Evolutionary conservation across 768 basidiomycete genomes (phyloP).

Genomic region (Mycena kentingensis): DNA sequence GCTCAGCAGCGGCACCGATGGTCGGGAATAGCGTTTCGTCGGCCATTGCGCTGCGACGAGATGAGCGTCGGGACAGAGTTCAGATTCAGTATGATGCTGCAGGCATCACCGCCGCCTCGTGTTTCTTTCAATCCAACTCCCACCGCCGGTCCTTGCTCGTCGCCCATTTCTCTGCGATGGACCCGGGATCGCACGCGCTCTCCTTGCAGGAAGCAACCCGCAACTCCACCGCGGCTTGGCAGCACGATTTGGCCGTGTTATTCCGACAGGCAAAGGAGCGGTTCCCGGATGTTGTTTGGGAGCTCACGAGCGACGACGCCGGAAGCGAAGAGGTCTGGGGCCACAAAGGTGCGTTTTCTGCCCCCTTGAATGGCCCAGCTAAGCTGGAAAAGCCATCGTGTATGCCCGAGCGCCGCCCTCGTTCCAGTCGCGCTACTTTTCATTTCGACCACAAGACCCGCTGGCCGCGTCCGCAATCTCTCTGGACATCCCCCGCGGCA

Average conservation of each 20-base stretch:
- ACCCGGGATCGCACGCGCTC: not conserved
- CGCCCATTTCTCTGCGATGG: not conserved
- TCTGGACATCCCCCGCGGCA: conserved; percentile 49
- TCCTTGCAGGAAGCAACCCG: conserved; percentile 54
- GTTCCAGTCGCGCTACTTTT: conserved; percentile 89
- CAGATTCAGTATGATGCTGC: too few species aligned
- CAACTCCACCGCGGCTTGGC: conserved; percentile 75
- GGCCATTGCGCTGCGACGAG: conserved; percentile 26
- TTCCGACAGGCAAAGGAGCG: conserved; percentile 86
- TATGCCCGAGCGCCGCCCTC: conserved; percentile 92
- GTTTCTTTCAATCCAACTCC: too few species aligned
- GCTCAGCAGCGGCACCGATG: conserved; percentile 52
- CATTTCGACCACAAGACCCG: conserved; percentile 64
- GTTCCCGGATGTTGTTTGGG: conserved; percentile 98
- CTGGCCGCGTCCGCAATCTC: conserved; percentile 65
- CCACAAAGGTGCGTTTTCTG: conserved; percentile 76
- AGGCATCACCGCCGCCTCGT: too few species aligned
- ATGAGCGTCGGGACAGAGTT: too few species aligned
- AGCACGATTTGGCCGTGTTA: conserved; percentile 72
- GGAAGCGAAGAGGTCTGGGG: conserved; percentile 77
- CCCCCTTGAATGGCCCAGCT: not conserved
- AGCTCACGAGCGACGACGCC: conserved; percentile 54
- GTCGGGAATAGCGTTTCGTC: conserved; percentile 47
- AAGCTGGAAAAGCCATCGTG: conserved; percentile 67
- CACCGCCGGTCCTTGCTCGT: too few species aligned